These are phyloP conservation scores for Leptomonas pyrrhocoris DNA, from an alignment of 208 protist species.

Conservation along the genomic window DNA sequence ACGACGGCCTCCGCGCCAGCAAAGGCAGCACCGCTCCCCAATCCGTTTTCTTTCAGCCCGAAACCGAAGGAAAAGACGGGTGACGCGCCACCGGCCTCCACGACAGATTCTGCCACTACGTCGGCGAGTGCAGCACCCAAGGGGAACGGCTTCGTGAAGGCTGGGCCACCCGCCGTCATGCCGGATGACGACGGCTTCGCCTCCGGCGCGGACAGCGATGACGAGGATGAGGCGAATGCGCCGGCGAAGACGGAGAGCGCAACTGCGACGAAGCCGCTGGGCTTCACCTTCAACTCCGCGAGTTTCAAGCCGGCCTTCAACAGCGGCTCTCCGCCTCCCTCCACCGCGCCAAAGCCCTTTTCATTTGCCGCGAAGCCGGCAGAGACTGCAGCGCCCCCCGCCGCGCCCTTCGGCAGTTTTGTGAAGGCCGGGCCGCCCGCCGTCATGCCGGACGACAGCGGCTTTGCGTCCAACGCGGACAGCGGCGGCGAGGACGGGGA, in stretches of 20 bases:
- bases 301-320: background rate
- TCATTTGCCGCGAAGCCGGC: conserved; percentile 19
- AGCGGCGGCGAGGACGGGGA: conserved; percentile 38
- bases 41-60: conserved; percentile 15
- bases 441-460: conserved; percentile 63
- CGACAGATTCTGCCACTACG: background rate
- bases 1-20: background rate
- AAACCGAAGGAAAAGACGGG: conserved; percentile 2
- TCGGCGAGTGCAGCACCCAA: background rate
- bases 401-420: conserved; percentile 31
- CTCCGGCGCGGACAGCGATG: conserved; percentile 58
- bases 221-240: conserved; percentile 34
- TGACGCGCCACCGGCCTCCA: background rate
- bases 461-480: conserved; percentile 67
- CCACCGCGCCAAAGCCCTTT: conserved; percentile 21
- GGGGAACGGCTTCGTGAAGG: conserved; percentile 38
- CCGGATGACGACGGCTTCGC: conserved; percentile 74
- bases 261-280: conserved; percentile 17
- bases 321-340: background rate
- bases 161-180: conserved; percentile 60
- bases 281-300: conserved; percentile 30
- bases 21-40: background rate
- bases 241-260: conserved; percentile 18
- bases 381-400: background rate
- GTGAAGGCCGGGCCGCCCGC: conserved; percentile 57